Conservation (phyloP, 192 early-diverging fungal species). For the Cladochytrium replicatum region DNA sequence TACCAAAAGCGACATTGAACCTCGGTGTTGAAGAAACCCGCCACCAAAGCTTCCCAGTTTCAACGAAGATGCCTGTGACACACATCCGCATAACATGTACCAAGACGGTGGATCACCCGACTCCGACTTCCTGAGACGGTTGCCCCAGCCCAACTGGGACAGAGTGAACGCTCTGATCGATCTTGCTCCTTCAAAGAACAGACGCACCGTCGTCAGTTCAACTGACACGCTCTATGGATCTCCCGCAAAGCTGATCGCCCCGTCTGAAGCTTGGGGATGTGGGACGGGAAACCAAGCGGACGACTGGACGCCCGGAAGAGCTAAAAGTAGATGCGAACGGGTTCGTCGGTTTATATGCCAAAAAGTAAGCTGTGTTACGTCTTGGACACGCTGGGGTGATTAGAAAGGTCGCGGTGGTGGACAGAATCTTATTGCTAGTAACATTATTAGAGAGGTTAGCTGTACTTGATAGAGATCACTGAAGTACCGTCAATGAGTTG, state of each 20-base stretch:
- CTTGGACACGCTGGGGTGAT: slow-evolving; percentile 64
- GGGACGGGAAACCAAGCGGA: slow-evolving; percentile 86
- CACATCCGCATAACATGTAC: slow-evolving; percentile 55
- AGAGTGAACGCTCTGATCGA: slow-evolving; percentile 47
- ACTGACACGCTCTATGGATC: slow-evolving; percentile 78
- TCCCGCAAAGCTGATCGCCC: slow-evolving; percentile 67
- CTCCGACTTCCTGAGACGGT: slow-evolving; percentile 65
- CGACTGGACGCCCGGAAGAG: slow-evolving; percentile 35
- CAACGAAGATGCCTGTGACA: slow-evolving; percentile 14
- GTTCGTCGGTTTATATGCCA: slow-evolving; percentile 29
- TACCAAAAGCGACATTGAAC: slow-evolving; percentile 58
- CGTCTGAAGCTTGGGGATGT: slow-evolving; percentile 74
- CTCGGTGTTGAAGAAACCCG: slow-evolving; percentile 37
- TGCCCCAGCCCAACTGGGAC: slow-evolving; percentile 24
- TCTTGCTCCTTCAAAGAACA: slow-evolving; percentile 50
- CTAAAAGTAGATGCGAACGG: slow-evolving; percentile 26
- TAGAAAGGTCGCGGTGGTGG: slow-evolving; percentile 62
- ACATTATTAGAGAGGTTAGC: no score
- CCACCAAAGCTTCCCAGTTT: slow-evolving; percentile 21
- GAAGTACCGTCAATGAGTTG: no score
- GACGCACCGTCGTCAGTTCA: no score
- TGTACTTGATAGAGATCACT: no score
- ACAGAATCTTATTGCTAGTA: no score
- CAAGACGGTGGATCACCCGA: slow-evolving; percentile 85
- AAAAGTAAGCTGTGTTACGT: slow-evolving; percentile 66